Evolutionary conservation across 169 alveolate genomes (phyloP), one percentile per base, ranked within the genome.

Genomic region (Cryptosporidium sp.): DNA sequence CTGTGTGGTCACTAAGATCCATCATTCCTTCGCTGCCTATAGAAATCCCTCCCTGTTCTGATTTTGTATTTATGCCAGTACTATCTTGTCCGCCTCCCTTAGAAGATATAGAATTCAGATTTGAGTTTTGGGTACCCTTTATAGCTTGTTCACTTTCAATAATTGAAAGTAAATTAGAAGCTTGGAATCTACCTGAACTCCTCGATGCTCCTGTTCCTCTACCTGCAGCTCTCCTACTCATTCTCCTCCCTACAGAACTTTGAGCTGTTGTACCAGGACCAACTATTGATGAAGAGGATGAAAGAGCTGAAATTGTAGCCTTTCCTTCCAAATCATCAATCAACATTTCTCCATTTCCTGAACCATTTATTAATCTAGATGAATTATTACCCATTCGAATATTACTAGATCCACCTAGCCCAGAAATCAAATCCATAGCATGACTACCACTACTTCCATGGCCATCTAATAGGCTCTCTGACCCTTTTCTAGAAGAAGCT

Each of bases 101-200:
- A 42, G 48, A 42, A 21, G 73, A 21, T 33, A 29, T 33, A 8
- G 73, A 29, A n/a, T 21, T 33, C n/a, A 7, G 73, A 21, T 33
- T 33, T 67, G 56, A 3, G 29, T 29, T 42, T 31, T 70, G 68
- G 5, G 10, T 16, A 3, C 26, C 23, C n/a, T 70, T 70, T 0
- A 52, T 18, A 26, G 58, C 33, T 51, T 48, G 62, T 51, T 70
- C 85, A 48, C 31, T 51, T n/a, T 70, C 85, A 45, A 70, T 70
- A 0, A 70, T 70, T 44, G 85, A 70, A 5, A 70, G 44, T 29
- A 70, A 48, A 70, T 70, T 70, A 2, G 65, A 48, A 37, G 85
- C 85, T 14, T 70, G 85, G 23, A 39, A 37, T 51, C 29, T 48
- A 21, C 67, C 37, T 70, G 85, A 70, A 70, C 39, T 48, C 31